phyloP scores from a whole-genome alignment of 106 monocot genomes.

The Allium cepa region DNA sequence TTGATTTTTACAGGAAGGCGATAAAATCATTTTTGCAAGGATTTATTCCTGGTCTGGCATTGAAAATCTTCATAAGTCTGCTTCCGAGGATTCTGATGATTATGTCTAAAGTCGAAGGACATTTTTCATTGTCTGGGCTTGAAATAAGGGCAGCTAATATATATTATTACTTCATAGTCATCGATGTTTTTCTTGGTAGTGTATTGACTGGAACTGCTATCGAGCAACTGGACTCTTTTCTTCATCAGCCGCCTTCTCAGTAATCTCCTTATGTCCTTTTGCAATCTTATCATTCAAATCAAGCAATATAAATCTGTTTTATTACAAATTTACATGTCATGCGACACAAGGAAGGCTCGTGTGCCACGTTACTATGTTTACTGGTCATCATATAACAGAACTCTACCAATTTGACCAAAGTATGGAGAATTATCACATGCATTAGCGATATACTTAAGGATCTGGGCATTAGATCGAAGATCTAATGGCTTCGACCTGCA shows the following conservation, averaged over 20 bases:
- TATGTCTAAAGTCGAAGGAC: conserved; percentile 37
- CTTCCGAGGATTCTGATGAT: conserved; percentile 30
- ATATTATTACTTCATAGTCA: conserved; percentile 29
- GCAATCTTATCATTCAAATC: too few relatives aligned
- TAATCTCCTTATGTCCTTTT: conserved; percentile 9
- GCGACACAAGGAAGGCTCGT: too few relatives aligned
- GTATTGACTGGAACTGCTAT: conserved; percentile 37
- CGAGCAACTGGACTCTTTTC: conserved; percentile 28
- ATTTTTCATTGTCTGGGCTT: conserved; percentile 22
- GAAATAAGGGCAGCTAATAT: conserved; percentile 25
- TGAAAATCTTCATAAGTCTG: conserved; percentile 28
- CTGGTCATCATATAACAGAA: too few relatives aligned
- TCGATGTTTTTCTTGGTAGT: conserved; percentile 35
- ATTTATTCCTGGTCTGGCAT: conserved; percentile 34
- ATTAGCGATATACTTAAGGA: too few relatives aligned
- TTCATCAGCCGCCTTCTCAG: conserved; percentile 31
- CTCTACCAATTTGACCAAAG: too few relatives aligned
- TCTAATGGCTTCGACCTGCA: too few relatives aligned
- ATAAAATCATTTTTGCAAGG: conserved; percentile 41
- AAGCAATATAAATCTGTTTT: too few relatives aligned
- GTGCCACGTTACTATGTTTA: too few relatives aligned
- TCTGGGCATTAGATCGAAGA: too few relatives aligned
- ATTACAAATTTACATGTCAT: too few relatives aligned
- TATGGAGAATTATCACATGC: too few relatives aligned
- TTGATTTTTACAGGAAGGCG: conserved; percentile 10